Conservation (phyloP, 139 green algal species). For the Chlamydomonas schloesseri region DNA sequence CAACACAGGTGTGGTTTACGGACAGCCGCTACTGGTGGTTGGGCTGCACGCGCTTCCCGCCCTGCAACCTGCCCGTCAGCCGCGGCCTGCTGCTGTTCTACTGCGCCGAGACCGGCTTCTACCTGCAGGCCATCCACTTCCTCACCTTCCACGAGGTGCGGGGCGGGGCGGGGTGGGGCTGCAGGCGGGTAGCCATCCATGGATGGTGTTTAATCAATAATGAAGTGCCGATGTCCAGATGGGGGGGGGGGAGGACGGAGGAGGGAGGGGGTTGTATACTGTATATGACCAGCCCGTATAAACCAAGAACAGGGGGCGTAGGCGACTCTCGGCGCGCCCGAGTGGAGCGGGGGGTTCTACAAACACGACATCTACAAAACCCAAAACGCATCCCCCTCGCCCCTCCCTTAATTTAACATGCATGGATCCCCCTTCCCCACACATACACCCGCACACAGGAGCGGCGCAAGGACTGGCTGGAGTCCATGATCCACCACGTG, state of each 20-base stretch:
- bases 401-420: too few species aligned
- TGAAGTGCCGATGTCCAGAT: neutral
- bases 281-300: too few species aligned
- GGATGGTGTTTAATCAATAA: too few species aligned
- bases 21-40: constrained; percentile 67
- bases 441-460: constrained; percentile 45
- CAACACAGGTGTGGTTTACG: constrained; percentile 30
- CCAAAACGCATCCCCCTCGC: too few species aligned
- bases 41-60: constrained; percentile 72
- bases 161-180: too few species aligned
- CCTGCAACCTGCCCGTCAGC: constrained; percentile 66
- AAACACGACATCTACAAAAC: too few species aligned
- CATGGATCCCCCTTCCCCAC: too few species aligned
- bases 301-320: too few species aligned
- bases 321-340: too few species aligned
- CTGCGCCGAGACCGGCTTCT: constrained; percentile 85
- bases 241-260: too few species aligned
- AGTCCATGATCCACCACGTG: constrained; percentile 87
- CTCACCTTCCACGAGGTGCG: constrained; percentile 62
- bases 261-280: too few species aligned
- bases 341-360: too few species aligned
- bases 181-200: neutral
- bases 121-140: constrained; percentile 73
- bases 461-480: constrained; percentile 85
- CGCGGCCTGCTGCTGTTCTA: constrained; percentile 82